Evolutionary conservation across 2,329 filamentous ascomycete species (phyloP), one percentile per base, ranked within the genome.

Genomic region (Akanthomyces uredinophilus): DNA sequence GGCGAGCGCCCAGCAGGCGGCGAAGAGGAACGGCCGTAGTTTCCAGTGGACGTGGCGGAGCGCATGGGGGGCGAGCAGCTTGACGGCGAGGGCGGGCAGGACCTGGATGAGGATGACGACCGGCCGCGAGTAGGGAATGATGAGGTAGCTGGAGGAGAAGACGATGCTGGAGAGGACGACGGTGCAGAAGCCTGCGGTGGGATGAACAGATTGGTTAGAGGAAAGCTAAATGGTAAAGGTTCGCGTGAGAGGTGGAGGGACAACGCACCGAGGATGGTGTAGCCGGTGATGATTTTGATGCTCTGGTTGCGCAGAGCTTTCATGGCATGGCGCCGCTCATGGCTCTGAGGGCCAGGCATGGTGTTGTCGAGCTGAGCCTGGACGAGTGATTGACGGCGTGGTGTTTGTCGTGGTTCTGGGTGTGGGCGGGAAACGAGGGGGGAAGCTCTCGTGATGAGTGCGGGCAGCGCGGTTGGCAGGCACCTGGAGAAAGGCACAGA

Each of bases 141-240:
- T 72, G 64, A 75, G 71, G 50, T 75, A 75, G 61, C 72, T 72
- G 56, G 70, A 67, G 6, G 72, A 69, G 61, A 71, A 69, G 41
- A 73, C 68, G 49, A 73, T 67, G 55, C 68, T 70, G 0, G 72
- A 68, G 4, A 75, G 65, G 41, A 73, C 50, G 10, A 65, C 68
- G 55, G 71, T 74, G 56, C 66, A 66, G 59, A 75, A 64, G 54
- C 71, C 74, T 75, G 55, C 51, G n/a, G 8, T 4, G 6, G 13
- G 32, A 10, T 11, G 8, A 49, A n/a, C 7, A 6, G n/a, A 32
- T 18, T 16, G 60, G 44, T 51, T 35, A 50, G 59, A 51, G 22
- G 29, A 35, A 11, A 18, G 37, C 8, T 16, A n/a, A n/a, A 3
- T n/a, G 14, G 47, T 22, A 10, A 14, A 2, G n/a, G 18, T 35